Percentiles rank a stretch among this genome's conserved stretches.
Conservation (phyloP, 768 basidiomycete genomes). For the Lentinula sp. region DNA sequence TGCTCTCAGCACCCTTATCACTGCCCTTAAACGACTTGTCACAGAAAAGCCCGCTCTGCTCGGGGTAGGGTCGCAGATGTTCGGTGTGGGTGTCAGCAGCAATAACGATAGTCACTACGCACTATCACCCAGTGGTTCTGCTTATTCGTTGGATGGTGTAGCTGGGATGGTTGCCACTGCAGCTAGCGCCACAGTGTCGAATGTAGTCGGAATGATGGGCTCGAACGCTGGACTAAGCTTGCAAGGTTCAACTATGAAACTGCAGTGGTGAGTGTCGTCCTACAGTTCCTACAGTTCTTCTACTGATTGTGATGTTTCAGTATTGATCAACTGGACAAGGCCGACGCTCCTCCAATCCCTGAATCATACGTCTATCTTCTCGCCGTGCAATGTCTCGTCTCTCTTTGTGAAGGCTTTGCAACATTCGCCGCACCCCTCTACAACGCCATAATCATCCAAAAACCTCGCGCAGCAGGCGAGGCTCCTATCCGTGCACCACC, state of each 20-base stretch:
- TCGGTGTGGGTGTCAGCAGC: slow-evolving; percentile 60
- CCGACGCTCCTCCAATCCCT: slow-evolving; percentile 89
- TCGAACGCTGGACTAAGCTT: slow-evolving; percentile 64
- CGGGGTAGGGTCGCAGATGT: slow-evolving; percentile 75
- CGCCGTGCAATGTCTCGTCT: slow-evolving; percentile 80
- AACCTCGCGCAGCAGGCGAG: slow-evolving; percentile 56
- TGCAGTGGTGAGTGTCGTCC: slow-evolving; percentile 63
- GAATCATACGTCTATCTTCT: slow-evolving; percentile 93
- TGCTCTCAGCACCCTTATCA: slow-evolving; percentile 72
- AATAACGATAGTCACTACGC: slow-evolving; percentile 18
- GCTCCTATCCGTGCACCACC: slow-evolving; percentile 66
- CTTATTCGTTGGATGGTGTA: slow-evolving; percentile 51
- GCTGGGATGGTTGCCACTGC: slow-evolving; percentile 71
- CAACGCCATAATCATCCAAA: slow-evolving; percentile 60
- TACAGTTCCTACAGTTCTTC: background rate
- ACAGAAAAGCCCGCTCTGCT: slow-evolving; percentile 86
- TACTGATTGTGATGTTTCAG: slow-evolving; percentile 31
- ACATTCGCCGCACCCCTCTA: slow-evolving; percentile 73
- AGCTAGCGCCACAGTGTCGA: slow-evolving; percentile 78
- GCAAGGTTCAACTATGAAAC: slow-evolving; percentile 74
- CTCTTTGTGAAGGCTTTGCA: slow-evolving; percentile 82
- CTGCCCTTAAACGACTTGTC: slow-evolving; percentile 78
- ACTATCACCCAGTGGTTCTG: slow-evolving; percentile 27
- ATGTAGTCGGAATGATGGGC: slow-evolving; percentile 83
- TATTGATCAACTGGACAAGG: slow-evolving; percentile 97